Base-by-base conservation (phyloP, 2,329 filamentous ascomycete genomes). In the Arachnomyces sp. region DNA sequence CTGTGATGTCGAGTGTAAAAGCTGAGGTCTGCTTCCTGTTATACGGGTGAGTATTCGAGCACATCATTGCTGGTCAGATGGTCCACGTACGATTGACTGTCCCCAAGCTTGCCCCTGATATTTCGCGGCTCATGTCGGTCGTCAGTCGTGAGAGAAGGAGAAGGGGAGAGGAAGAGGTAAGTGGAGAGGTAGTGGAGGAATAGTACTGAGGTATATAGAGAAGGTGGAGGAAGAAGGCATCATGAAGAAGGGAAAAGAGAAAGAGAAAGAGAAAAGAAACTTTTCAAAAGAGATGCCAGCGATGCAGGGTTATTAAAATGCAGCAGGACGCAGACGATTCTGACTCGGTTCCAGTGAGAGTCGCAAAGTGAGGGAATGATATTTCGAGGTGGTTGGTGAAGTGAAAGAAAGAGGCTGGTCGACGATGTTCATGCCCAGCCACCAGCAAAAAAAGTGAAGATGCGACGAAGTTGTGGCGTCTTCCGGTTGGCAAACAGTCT, bases 1-100 rank as follows among this genome's bases (percentile, higher is more conserved):
- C 45, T 63, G 59, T 2, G 67, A 70, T 33, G 63, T 51, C 34
- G 63, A 55, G 35, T 61, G 63, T 11, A 59, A 50, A 36, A 71
- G 50, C 49, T 69, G 64, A 36, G 69, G 69, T 46, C 56, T 59
- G 50, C 56, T 70, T 47, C 61, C 65, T 69, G 49, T 43, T 33
- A 36, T 11, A 25, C 17, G 18, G 31, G 32, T 31, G 44, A 31
- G 36, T 8, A 34, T 38, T 51, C 36, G 49, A 47, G 36, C 15
- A 36, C 37, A 31, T 32, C 17, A 39, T 17, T 17, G 30, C 39
- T 34, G 38, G 43, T 28, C 34, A 29, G 28, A 7, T 31, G n/a
- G 20, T 13, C n/a, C 28, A 55, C 60, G 50, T 58, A 65, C 62
- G 55, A 44, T 59, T 67, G 40, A 67, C 64, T 37, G 57, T 56